These are phyloP conservation scores for Pseudocercospora crystallina DNA, from an alignment of 2,329 filamentous ascomycete species.

Conservation along the genomic window DNA sequence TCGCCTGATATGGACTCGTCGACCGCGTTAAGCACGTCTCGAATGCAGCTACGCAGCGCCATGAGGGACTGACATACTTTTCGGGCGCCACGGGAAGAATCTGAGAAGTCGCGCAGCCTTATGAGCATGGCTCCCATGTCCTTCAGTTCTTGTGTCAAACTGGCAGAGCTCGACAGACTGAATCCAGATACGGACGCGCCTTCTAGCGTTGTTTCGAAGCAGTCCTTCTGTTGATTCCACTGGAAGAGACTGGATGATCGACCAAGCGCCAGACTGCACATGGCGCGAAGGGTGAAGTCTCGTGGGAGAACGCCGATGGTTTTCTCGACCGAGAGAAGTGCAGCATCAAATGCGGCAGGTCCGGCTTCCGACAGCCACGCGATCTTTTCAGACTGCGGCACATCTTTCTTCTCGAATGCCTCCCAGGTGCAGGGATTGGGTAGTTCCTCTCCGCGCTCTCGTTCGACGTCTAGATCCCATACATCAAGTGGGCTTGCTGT, in stretches of 20 bases:
- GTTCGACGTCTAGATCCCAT: conserved; percentile 40
- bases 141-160: conserved; percentile 51
- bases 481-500: conserved; percentile 35
- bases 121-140: conserved; percentile 35
- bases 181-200: conserved; percentile 52
- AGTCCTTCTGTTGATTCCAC: conserved; percentile 54
- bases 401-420: conserved; percentile 47
- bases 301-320: conserved; percentile 38
- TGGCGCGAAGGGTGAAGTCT: conserved; percentile 46
- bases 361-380: conserved; percentile 70
- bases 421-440: conserved; percentile 66
- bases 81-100: background rate
- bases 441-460: conserved; percentile 34
- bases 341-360: conserved; percentile 64
- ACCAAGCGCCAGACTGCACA: conserved; percentile 68
- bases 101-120: conserved; percentile 22
- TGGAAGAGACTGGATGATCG: conserved; percentile 70
- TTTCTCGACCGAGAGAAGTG: conserved; percentile 51
- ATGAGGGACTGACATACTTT: conserved; percentile 38
- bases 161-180: conserved; percentile 51
- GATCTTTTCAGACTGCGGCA: conserved; percentile 41
- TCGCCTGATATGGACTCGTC: conserved; percentile 40
- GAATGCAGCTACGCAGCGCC: conserved; percentile 44
- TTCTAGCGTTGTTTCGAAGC: conserved; percentile 52
- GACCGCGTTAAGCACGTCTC: conserved; percentile 40